Base-by-base conservation (phyloP, 83 land plant genomes). In the Picea abies region DNA sequence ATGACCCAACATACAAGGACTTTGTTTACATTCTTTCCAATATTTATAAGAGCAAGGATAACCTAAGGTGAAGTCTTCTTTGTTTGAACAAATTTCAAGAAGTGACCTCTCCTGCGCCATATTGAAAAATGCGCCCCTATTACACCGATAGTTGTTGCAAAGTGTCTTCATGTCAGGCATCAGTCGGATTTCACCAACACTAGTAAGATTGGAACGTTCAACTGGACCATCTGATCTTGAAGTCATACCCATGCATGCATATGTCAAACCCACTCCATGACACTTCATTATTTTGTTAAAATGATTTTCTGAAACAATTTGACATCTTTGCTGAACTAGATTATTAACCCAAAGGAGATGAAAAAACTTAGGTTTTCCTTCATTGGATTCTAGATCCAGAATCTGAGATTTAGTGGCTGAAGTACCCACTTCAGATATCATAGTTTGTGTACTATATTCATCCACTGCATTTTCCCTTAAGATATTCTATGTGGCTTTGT, bases 241-340 rank as follows among this genome's bases (percentile, higher is more conserved):
- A 35, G 85, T 71, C 97, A 97, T 88, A 41, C 86, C 99, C 98
- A 97, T 97, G 62, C 82, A 86, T 15, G 91, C 97, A 78, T 72
- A 65, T 20, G 96, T 83, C 35, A 97, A 82, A 66, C 99, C 99
- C 56, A 96, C 89, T 20, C 99, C 99, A 86, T 86, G 84, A 64
- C 85, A 87, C 89, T 66, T 84, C 26, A 90, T 88, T 22, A 90
- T 86, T 60, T 86, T 82, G 69, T 89, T 61, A 79, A 91, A 97
- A 62, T 96, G 93, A 56, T 83, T 83, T 26, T 25, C 80, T n/a
- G 99, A 97, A 72, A 97, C 91, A 68, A 96, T 98, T 76, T 97
- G 88, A 79, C 99, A 96, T 78, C 98, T 86, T 29, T 88, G 88
- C 81, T 97, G 97, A n/a, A 97, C 99, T 11, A 98, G 94, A n/a